A percentile compares a stretch with the other conserved stretches of the same genome.
phyloP scores from a whole-genome alignment of 2,329 filamentous ascomycete species.

The Nothomitra cinnamomea region DNA sequence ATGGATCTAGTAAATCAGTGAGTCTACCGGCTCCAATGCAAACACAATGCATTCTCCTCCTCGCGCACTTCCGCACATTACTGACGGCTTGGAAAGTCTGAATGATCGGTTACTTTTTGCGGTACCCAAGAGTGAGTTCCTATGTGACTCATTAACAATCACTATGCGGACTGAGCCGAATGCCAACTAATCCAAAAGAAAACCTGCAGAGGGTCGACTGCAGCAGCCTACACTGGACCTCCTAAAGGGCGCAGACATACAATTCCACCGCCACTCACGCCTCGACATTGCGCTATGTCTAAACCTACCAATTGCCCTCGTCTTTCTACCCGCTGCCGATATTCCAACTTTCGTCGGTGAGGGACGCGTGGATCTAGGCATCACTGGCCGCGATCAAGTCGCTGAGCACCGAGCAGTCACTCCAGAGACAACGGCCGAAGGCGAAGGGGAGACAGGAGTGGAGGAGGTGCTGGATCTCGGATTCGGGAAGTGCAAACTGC shows the following conservation, averaged over 20 bases:
- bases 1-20: conserved; percentile 27
- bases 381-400: conserved; percentile 86
- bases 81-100: conserved; percentile 37
- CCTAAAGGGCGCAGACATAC: conserved; percentile 83
- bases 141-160: conserved; percentile 9
- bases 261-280: conserved; percentile 86
- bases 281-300: conserved; percentile 96
- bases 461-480: conserved; percentile 80
- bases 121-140: conserved; percentile 81
- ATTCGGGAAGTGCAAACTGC: conserved; percentile 81
- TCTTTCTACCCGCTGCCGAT: conserved; percentile 93
- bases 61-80: neutral
- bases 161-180: neutral
- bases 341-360: conserved; percentile 96
- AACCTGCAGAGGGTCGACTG: conserved; percentile 64
- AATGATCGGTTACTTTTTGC: conserved; percentile 90
- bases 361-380: conserved; percentile 82
- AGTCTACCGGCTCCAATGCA: conserved; percentile 9
- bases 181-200: conserved; percentile 9
- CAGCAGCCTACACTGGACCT: conserved; percentile 79
- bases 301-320: conserved; percentile 85
- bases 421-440: conserved; percentile 26
- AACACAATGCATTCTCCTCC: neutral
- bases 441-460: conserved; percentile 41
- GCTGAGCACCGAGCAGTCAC: conserved; percentile 65